These are phyloP conservation scores for Parachlorella kessleri DNA, from an alignment of 139 green algal species.

Conservation along the genomic window DNA sequence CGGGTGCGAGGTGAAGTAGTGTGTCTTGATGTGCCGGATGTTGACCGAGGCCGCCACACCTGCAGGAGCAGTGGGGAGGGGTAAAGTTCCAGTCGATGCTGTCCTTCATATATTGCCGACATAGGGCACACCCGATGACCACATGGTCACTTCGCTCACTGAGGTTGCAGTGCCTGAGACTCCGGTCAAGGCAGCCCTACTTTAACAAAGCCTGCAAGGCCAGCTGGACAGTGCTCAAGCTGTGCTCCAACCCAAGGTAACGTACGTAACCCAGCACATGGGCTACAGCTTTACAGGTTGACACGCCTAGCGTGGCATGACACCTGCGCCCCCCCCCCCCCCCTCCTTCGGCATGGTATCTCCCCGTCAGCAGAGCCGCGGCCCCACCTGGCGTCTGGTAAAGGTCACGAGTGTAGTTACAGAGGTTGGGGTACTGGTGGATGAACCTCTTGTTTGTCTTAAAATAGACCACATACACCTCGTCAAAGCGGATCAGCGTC, in stretches of 20 bases:
- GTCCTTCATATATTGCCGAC: not conserved
- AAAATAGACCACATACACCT: constrained; percentile 86
- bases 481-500: constrained; percentile 84
- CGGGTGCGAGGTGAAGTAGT: constrained; percentile 87
- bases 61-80: not conserved
- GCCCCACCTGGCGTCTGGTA: constrained; percentile 72
- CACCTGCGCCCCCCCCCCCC: not conserved
- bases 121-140: too few relatives aligned
- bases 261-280: too few relatives aligned
- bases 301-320: too few relatives aligned
- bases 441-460: constrained; percentile 87
- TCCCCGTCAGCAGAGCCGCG: not conserved
- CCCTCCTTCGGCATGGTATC: not conserved
- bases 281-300: too few relatives aligned
- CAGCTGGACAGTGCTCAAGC: too few relatives aligned
- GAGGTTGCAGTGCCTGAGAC: too few relatives aligned
- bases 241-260: too few relatives aligned
- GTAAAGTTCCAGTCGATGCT: not conserved
- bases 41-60: constrained; percentile 70
- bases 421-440: constrained; percentile 67
- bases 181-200: too few relatives aligned
- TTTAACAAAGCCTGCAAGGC: too few relatives aligned
- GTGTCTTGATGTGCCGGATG: constrained; percentile 93
- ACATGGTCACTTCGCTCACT: too few relatives aligned
- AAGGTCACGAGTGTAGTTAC: constrained; percentile 76